Percentiles rank a stretch among this genome's conserved stretches.
Conservation (phyloP, 2,329 filamentous ascomycete genomes). For the Aspergillus pseudotamarii region DNA sequence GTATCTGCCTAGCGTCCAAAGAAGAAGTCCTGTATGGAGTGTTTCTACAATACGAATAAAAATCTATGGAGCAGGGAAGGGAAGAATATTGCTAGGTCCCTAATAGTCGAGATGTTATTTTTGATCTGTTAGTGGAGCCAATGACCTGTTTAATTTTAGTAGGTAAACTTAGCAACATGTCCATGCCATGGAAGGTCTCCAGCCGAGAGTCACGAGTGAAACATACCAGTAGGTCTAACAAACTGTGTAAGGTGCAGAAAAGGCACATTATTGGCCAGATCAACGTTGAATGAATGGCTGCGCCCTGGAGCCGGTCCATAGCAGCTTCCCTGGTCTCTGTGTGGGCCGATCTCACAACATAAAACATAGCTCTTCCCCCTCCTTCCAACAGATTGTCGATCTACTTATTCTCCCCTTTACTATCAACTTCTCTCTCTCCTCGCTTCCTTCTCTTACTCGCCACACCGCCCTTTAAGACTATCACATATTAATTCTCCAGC, state of each 20-base stretch:
- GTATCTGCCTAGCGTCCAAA: no score
- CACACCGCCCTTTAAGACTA: conserved; percentile 1
- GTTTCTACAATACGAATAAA: background rate
- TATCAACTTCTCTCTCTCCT: conserved; percentile 11
- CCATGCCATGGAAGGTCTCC: conserved; percentile 12
- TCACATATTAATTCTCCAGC: background rate
- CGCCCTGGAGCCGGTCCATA: conserved; percentile 19
- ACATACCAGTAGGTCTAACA: conserved; percentile 20
- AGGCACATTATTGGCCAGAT: conserved; percentile 27
- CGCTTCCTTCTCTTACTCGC: conserved; percentile 7
- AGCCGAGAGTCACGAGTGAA: conserved; percentile 25
- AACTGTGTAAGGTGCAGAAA: conserved; percentile 25
- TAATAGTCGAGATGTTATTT: conserved; percentile 9
- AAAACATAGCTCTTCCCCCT: conserved; percentile 31
- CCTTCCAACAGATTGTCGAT: conserved; percentile 22
- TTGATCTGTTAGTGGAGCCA: conserved; percentile 15
- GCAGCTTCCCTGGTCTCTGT: conserved; percentile 29
- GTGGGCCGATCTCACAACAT: conserved; percentile 32
- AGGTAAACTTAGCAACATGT: background rate
- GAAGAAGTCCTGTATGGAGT: no score
- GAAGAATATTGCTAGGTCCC: background rate
- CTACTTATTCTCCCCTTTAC: conserved; percentile 8
- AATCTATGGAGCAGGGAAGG: background rate
- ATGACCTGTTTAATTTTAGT: conserved; percentile 2
- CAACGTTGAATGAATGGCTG: conserved; percentile 16